Base-by-base conservation (phyloP, 345 rosid species). In the Pistacia vera region DNA sequence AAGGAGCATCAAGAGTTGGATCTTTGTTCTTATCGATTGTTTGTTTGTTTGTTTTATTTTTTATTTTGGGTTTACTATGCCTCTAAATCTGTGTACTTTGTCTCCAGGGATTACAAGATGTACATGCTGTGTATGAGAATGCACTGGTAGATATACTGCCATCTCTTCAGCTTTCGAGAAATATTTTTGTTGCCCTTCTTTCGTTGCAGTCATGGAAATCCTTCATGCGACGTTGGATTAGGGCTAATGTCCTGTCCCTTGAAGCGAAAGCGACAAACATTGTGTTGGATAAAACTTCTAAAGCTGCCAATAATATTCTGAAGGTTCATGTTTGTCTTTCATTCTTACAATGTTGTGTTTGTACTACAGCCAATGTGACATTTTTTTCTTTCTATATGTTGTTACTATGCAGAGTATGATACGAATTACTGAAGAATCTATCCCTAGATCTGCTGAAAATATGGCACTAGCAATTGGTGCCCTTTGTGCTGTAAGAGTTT, bases 141-240 rank as follows among this genome's bases (percentile, higher is more conserved):
- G 84, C 86, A 51, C 76, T 95, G 77, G 81, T 78, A 77, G 92
- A 90, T 79, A 86, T 93, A 75, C 90, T 91, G 48, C 80, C 89
- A 63, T 91, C 98, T 72, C 91, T 95, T 77, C 90, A 87, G 75
- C 93, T 91, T 68, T 91, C 97, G 74, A 85, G 99, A 85, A 95
- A 93, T 78, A 83, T 84, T 77, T 85, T 85, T 79, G 78, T 93
- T 73, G 95, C 95, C 1, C 92, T 95, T 78, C 88, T 95, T 71
- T 89, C 99, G 20, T 78, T 90, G 82, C 95, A 95, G 86, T 95
- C 99, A 33, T 90, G 97, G 93, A 93, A 87, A 88, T 82, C 91
- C 75, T 95, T 95, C 86, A 85, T 93, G 90, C 79, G 73, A 52
- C 93, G 91, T 57, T 95, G 99, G 99, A 81, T 93, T 78, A 91